Evolutionary conservation across 73 alveolate species (phyloP), one percentile per base, ranked within the genome.

Genomic region (Halteria grandinella): DNA sequence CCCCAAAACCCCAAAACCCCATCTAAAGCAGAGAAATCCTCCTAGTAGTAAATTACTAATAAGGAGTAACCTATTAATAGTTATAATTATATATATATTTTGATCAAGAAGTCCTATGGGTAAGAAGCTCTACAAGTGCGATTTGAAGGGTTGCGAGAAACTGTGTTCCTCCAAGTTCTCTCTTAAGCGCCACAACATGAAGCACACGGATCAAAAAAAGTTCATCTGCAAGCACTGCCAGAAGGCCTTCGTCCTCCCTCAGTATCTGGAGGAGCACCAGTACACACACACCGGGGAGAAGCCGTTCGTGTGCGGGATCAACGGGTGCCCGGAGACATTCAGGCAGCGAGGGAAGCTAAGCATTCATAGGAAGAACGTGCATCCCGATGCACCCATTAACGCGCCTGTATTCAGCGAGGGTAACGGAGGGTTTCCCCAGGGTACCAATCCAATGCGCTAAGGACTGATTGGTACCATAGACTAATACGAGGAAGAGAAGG

Each of bases 191-290:
- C 81, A 66, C 27, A 8, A 20, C 14, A 31, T 66, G 18, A 62
- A 29, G 15, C 78, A 62, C 31, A 7, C 37, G 7, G 23, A 62
- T 23, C 8, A n/a, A 5, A 62, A 62, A 62, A 36, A 36, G 58
- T 45, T 25, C 49, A 23, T 21, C 12, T 62, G 78, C 44, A 27
- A 23, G 8, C 63, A 39, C 25, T 62, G 78, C 23, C 28, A 20
- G 14, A 62, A 62, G 27, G 63, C 63, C 5, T 62, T 62, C 23
- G 28, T 62, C 18, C 28, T 62, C 23, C 40, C 58, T 5, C 44
- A 62, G 62, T 41, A 62, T 21, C 49, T 62, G 4, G 62, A 62
- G 49, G 78, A 62, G 43, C 78, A 62, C 49, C 63, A 62, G 53
- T 62, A 40, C 49, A 62, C 78, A 15, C 78, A 62, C 37, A 62